Conservation (phyloP, 148 eudicot species). For the Hydrangea macrophylla region DNA sequence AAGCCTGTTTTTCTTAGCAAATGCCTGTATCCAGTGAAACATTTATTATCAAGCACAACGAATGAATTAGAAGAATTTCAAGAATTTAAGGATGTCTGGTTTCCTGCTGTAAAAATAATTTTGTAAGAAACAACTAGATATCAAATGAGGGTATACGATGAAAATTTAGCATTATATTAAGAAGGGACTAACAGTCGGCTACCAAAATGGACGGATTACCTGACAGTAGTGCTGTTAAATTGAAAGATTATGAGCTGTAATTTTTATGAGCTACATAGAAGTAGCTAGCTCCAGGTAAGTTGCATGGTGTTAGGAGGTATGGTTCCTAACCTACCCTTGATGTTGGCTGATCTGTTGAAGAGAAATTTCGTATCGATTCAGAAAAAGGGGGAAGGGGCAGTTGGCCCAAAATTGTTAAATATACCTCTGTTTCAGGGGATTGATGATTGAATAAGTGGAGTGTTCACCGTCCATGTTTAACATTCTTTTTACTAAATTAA, state of each 20-base stretch:
- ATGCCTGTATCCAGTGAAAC: constrained; percentile 48
- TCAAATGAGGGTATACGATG: background rate
- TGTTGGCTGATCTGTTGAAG: no score
- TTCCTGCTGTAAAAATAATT: background rate
- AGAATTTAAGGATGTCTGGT: background rate
- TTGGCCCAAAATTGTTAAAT: background rate
- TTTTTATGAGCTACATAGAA: no score
- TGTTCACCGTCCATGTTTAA: background rate
- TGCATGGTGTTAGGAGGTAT: no score
- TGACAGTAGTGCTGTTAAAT: no score
- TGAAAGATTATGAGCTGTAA: no score
- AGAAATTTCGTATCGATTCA: no score
- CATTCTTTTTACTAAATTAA: background rate
- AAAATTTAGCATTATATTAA: background rate
- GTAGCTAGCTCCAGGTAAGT: no score
- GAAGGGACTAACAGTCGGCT: background rate
- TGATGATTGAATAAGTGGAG: background rate
- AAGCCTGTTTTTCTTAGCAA: constrained; percentile 83
- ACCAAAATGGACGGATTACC: background rate
- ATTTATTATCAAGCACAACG: background rate
- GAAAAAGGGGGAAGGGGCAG: no score
- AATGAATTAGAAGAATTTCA: background rate
- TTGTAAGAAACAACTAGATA: background rate
- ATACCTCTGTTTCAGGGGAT: background rate
- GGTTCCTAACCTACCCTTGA: no score